A percentile compares a stretch with the other conserved stretches of the same genome.
Conservation (phyloP, 2,329 filamentous ascomycete genomes). For the Penicillium capsulatum region DNA sequence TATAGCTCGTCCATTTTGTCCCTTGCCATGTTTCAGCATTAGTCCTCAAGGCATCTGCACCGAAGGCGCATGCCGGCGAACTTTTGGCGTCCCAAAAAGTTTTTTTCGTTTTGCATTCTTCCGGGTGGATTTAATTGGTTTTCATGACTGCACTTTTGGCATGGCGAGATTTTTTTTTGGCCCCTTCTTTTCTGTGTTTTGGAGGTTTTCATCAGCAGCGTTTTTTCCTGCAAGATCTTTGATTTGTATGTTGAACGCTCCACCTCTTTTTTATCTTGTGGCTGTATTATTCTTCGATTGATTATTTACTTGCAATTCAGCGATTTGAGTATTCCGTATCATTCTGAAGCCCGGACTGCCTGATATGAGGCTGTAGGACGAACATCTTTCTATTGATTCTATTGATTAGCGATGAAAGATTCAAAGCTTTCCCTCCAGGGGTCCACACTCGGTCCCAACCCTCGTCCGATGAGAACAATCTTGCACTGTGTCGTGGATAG, state of each 20-base stretch:
- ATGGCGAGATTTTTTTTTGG: slow-evolving; percentile 5
- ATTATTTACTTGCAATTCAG: no score
- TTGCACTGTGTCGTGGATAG: slow-evolving; percentile 32
- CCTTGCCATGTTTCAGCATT: slow-evolving; percentile 21
- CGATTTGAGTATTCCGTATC: background rate
- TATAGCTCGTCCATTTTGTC: slow-evolving; percentile 20
- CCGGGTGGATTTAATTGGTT: slow-evolving; percentile 16
- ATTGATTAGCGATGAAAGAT: slow-evolving; percentile 24
- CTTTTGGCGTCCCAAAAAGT: slow-evolving; percentile 26
- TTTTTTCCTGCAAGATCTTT: slow-evolving; percentile 3
- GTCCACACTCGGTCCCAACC: slow-evolving; percentile 32
- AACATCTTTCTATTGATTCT: no score
- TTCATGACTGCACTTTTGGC: slow-evolving; percentile 1
- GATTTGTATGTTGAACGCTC: background rate
- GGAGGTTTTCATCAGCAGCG: slow-evolving; percentile 17
- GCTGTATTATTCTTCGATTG: slow-evolving; percentile 6
- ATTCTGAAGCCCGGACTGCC: no score
- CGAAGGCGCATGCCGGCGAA: slow-evolving; percentile 21
- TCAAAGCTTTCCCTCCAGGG: slow-evolving; percentile 37
- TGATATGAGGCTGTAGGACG: no score
- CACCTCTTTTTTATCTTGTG: background rate
- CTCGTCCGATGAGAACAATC: slow-evolving; percentile 47
- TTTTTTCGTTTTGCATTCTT: slow-evolving; percentile 16
- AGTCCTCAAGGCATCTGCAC: slow-evolving; percentile 19
- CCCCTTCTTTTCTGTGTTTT: slow-evolving; percentile 3